Percentiles rank a stretch among this genome's conserved stretches.
phyloP scores from a whole-genome alignment of 2,329 filamentous ascomycete genomes.

The Trichoderma endophyticum region DNA sequence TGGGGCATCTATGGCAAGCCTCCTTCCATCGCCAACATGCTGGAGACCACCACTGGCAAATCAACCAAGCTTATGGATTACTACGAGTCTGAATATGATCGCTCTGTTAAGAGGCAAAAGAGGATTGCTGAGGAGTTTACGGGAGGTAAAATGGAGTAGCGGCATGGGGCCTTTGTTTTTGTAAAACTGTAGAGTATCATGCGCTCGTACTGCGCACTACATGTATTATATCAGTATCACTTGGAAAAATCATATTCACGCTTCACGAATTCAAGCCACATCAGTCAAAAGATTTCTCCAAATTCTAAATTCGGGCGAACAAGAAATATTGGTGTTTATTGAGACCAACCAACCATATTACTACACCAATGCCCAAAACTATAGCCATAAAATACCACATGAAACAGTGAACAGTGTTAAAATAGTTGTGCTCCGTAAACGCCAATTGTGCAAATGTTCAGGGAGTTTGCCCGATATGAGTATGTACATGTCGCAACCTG shows the following conservation, averaged over 20 bases:
- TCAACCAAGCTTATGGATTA: slow-evolving; percentile 38
- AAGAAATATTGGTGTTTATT: neutral
- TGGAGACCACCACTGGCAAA: slow-evolving; percentile 35
- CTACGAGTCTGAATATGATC: slow-evolving; percentile 39
- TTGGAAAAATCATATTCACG: neutral
- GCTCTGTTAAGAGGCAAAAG: slow-evolving; percentile 52
- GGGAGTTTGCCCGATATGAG: neutral
- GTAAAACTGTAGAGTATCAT: slow-evolving; percentile 26
- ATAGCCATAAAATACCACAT: neutral
- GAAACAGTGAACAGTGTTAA: neutral
- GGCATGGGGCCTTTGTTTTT: neutral
- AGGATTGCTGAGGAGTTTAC: slow-evolving; percentile 57
- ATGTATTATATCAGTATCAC: slow-evolving; percentile 24
- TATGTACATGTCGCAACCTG: slow-evolving; percentile 16
- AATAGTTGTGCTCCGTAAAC: slow-evolving; percentile 1
- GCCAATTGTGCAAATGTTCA: slow-evolving; percentile 5
- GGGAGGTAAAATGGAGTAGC: slow-evolving; percentile 53
- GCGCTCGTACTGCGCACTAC: slow-evolving; percentile 18
- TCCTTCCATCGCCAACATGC: slow-evolving; percentile 43
- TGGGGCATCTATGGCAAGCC: slow-evolving; percentile 52
- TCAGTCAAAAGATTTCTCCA: neutral
- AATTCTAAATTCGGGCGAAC: neutral
- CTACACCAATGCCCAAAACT: neutral
- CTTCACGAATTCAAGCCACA: slow-evolving; percentile 2
- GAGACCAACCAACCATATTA: neutral